Evolutionary conservation across 129 eudicot species (phyloP), one percentile per base, ranked within the genome.

Genomic region (Tagetes erecta): DNA sequence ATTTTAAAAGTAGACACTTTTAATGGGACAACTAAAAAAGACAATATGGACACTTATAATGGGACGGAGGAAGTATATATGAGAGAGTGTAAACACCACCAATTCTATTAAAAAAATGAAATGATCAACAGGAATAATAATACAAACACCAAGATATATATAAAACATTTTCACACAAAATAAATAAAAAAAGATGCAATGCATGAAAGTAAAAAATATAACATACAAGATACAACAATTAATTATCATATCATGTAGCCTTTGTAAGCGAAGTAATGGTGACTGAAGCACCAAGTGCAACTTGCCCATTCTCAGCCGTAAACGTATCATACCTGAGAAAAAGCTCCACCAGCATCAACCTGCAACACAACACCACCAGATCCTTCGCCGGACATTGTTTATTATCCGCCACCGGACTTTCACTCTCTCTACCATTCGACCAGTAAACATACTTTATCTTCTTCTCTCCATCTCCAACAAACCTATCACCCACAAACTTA

Each of bases 311-410:
- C 9, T 88, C 85, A 37, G 78, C 84, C 37, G 82, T 76, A 45
- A 88, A 76, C 3, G 88, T 86, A 56, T 88, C 95, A 47, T 83
- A 88, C 55, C 76, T 71, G 10, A 86, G 78, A 49, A 88, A 88
- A 14, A 86, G 67, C 72, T 88, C 95, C 80, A 88, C 95, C 84
- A 88, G 12, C 85, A 88, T 72, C 75, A 88, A 30, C 85, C 88
- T 67, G 37, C 80, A 38, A 51, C 86, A 33, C 4, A 88, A 68
- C 72, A 86, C 84, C 75, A 88, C 86, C 67, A 88, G 65, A 31
- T 86, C 84, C 60, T 86, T 86, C 30, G 82, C 95, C 20, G 91
- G 87, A 79, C 91, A 87, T 38, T 87, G 92, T 64, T 89, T 89
- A 31, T 86, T 72, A 3, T 77, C 87, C 39, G 74, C 81, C 30